These are phyloP conservation scores for Globisporangium heterothallicum DNA, from an alignment of 352 stramenopile genomes.

Conservation along the genomic window DNA sequence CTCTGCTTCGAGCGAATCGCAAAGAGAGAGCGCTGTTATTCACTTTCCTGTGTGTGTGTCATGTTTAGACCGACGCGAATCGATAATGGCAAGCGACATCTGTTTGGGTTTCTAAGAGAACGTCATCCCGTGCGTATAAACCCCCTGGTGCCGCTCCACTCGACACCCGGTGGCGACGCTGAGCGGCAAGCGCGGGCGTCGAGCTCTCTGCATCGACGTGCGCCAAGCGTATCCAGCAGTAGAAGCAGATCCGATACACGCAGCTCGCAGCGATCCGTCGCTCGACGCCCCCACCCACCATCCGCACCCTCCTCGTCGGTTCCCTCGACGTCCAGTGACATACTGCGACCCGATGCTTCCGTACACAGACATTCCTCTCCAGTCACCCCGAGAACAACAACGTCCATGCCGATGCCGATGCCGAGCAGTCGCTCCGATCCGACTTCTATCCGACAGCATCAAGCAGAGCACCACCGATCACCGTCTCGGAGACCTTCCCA, in stretches of 20 bases:
- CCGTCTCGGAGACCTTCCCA: neutral
- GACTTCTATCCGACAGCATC: conserved; percentile 8
- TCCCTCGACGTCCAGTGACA: conserved; percentile 8
- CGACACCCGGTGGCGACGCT: no score
- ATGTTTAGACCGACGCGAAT: conserved; percentile 6
- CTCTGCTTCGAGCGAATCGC: no score
- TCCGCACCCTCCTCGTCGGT: conserved; percentile 6
- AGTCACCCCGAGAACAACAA: conserved; percentile 4
- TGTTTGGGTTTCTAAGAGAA: conserved; percentile 14
- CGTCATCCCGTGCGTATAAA: conserved; percentile 12
- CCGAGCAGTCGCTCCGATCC: conserved; percentile 13
- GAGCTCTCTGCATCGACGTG: neutral
- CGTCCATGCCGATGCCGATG: neutral
- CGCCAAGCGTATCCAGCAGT: neutral
- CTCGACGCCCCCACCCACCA: neutral
- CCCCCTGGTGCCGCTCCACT: conserved; percentile 8
- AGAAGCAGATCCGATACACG: conserved; percentile 5
- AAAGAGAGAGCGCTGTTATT: no score
- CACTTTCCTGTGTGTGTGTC: neutral
- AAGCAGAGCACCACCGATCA: conserved; percentile 5
- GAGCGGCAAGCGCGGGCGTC: neutral
- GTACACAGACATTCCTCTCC: conserved; percentile 12
- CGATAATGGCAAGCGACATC: conserved; percentile 12
- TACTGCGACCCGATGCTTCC: conserved; percentile 4
- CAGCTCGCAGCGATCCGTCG: neutral